Evolutionary conservation across 306 rosid species (phyloP).

Genomic region (Aeschynomene evenia): DNA sequence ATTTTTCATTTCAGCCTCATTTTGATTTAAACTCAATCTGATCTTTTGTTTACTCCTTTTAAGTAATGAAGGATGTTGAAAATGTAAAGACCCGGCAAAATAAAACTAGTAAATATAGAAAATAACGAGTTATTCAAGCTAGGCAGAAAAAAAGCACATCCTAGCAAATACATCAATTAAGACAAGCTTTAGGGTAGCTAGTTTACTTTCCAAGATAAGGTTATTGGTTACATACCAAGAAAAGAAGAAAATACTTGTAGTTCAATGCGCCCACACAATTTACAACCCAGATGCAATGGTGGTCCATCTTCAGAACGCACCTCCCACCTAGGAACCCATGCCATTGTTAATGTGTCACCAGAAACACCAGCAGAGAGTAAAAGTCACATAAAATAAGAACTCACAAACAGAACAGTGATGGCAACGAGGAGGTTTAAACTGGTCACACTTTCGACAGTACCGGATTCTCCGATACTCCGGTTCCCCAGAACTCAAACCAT

Average conservation of each 20-base stretch:
- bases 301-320: constrained; percentile 82
- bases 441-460: constrained; percentile 76
- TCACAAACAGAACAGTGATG: constrained; percentile 87
- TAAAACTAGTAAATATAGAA: neutral
- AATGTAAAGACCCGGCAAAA: neutral
- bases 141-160: neutral
- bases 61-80: neutral
- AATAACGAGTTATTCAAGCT: neutral
- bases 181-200: neutral
- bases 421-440: constrained; percentile 73
- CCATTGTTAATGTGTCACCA: constrained; percentile 11
- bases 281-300: constrained; percentile 85
- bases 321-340: constrained; percentile 62
- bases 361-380: neutral
- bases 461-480: constrained; percentile 42
- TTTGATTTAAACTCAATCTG: neutral
- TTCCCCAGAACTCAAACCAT: constrained; percentile 27
- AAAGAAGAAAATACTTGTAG: constrained; percentile 75
- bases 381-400: constrained; percentile 26
- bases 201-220: neutral
- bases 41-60: neutral
- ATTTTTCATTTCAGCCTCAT: neutral
- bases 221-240: constrained; percentile 57
- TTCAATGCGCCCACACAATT: constrained; percentile 83
- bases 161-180: neutral